Percentiles rank a stretch among this genome's conserved stretches.
phyloP scores from a whole-genome alignment of 371 early-diverging fungal species.

The Choanephora cucurbitarum region DNA sequence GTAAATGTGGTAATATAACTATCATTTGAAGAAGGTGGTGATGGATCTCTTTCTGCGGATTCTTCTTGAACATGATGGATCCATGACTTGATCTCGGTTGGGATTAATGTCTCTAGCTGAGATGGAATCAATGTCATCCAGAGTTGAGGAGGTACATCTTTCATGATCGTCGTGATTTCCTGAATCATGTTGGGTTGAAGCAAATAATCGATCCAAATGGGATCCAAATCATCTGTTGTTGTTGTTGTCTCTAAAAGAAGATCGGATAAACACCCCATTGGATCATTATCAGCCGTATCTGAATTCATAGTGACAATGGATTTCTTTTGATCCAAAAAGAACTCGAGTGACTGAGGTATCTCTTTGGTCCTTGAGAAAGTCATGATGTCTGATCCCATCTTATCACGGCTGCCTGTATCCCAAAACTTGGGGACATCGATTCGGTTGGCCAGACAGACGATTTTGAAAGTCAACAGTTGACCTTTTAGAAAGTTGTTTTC shows the following conservation, averaged over 20 bases:
- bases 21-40: neutral
- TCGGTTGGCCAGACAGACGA: slow-evolving; percentile 38
- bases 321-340: slow-evolving; percentile 35
- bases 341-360: slow-evolving; percentile 42
- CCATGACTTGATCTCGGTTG: slow-evolving; percentile 14
- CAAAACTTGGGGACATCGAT: slow-evolving; percentile 44
- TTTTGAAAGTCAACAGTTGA: slow-evolving; percentile 30
- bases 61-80: slow-evolving; percentile 1
- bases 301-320: slow-evolving; percentile 24
- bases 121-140: slow-evolving; percentile 18
- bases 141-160: slow-evolving; percentile 20
- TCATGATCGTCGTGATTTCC: slow-evolving; percentile 15
- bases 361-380: slow-evolving; percentile 35
- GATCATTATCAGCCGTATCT: too few relatives aligned
- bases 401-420: slow-evolving; percentile 31
- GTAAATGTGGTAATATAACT: neutral
- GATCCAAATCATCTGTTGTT: neutral
- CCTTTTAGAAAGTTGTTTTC: slow-evolving; percentile 43
- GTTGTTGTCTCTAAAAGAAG: too few relatives aligned
- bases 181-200: slow-evolving; percentile 17
- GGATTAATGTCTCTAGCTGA: slow-evolving; percentile 15
- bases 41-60: neutral
- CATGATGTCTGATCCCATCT: slow-evolving; percentile 36
- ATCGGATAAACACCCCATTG: too few relatives aligned
- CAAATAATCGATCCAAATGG: slow-evolving; percentile 14